Conservation (phyloP, 805 yeast genomes). For the Candida andamanensis region DNA sequence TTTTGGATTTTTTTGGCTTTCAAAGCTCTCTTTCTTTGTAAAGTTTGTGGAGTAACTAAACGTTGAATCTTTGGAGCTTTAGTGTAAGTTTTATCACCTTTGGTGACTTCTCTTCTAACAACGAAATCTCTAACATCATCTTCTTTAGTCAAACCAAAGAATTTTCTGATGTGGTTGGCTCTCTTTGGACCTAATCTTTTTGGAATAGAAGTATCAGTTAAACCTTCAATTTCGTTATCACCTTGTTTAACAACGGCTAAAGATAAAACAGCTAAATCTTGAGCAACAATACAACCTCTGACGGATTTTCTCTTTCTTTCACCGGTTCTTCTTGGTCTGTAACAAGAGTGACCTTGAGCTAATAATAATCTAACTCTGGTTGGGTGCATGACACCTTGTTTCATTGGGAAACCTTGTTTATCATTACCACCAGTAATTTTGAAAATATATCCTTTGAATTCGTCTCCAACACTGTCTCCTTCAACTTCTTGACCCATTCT, state of each 20-base stretch:
- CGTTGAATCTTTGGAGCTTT: constrained; percentile 99
- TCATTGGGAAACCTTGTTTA: constrained; percentile 99
- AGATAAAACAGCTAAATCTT: constrained; percentile 93
- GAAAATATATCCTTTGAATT: constrained; percentile 98
- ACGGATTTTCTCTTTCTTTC: constrained; percentile 99
- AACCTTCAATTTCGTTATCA: constrained; percentile 91
- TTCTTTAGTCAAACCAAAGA: constrained; percentile 96
- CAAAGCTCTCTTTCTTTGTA: constrained; percentile 98
- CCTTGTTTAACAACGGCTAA: constrained; percentile 96
- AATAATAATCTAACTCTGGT: constrained; percentile 97
- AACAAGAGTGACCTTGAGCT: constrained; percentile 93
- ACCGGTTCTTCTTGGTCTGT: constrained; percentile 99
- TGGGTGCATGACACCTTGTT: constrained; percentile 99
- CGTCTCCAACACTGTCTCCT: constrained; percentile 97
- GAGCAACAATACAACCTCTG: constrained; percentile 98
- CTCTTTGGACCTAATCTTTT: constrained; percentile 99
- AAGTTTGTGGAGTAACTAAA: constrained; percentile 97
- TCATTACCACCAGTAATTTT: constrained; percentile 99
- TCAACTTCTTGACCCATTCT: constrained; percentile 99
- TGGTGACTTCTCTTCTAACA: constrained; percentile 96
- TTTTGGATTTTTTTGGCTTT: constrained; percentile 89
- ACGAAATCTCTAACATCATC: constrained; percentile 87
- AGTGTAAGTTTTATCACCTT: constrained; percentile 98
- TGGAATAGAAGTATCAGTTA: constrained; percentile 91
- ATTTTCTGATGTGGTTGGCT: constrained; percentile 99